These are phyloP conservation scores for Aspergillus conjunctus DNA, from an alignment of 495 filamentous ascomycete genomes.

Conservation along the genomic window DNA sequence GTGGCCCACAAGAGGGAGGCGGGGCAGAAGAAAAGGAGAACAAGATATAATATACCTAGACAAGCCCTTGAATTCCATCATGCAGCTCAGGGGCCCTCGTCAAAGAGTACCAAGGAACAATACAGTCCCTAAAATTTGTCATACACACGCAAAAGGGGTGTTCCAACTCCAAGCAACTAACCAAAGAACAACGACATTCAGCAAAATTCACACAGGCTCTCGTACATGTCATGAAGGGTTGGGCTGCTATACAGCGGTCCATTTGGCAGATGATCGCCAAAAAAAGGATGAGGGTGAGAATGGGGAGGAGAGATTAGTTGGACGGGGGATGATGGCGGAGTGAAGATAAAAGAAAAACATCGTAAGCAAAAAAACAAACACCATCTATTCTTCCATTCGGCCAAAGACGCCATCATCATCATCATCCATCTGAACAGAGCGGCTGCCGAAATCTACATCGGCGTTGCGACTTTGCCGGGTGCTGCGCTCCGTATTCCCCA, in stretches of 20 bases:
- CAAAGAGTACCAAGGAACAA: conserved; percentile 19
- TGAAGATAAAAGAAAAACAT: background rate
- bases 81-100: conserved; percentile 19
- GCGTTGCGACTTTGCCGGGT: conserved; percentile 60
- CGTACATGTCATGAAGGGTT: conserved; percentile 45
- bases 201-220: conserved; percentile 46
- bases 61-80: conserved; percentile 22
- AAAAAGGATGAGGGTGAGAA: conserved; percentile 9
- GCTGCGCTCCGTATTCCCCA: conserved; percentile 40
- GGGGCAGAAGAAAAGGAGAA: conserved; percentile 14
- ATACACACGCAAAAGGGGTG: conserved; percentile 33
- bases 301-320: conserved; percentile 6
- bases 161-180: conserved; percentile 36
- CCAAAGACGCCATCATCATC: conserved; percentile 97
- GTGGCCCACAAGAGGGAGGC: conserved; percentile 6
- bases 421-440: conserved; percentile 71
- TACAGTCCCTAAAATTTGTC: conserved; percentile 30
- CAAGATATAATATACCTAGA: conserved; percentile 16
- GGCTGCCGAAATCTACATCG: conserved; percentile 77
- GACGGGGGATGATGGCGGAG: background rate
- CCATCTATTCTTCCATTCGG: conserved; percentile 82
- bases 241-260: conserved; percentile 22
- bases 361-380: background rate
- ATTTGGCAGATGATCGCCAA: conserved; percentile 6
- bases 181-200: conserved; percentile 33